Evolutionary conservation across 495 filamentous ascomycete genomes (phyloP).

Genomic region (Podospora conica): DNA sequence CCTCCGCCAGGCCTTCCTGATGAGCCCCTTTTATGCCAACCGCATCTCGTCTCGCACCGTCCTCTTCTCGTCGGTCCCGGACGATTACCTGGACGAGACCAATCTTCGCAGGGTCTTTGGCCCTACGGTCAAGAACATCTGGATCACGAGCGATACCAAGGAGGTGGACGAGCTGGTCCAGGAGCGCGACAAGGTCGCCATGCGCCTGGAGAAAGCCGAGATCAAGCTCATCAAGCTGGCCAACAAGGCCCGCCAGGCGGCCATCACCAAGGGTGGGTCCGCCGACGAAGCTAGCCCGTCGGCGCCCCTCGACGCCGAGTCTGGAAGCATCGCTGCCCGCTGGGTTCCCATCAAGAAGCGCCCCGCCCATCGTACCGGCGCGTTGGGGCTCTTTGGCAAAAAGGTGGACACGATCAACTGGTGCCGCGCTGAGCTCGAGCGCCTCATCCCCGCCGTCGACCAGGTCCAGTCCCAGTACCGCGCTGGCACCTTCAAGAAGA

Average conservation of each 20-base stretch:
- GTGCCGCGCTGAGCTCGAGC: constrained; percentile 74
- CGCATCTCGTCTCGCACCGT: constrained; percentile 93
- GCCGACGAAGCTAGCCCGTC: constrained; percentile 44
- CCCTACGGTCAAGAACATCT: constrained; percentile 70
- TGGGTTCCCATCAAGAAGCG: constrained; percentile 76
- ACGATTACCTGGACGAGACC: constrained; percentile 62
- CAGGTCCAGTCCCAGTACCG: constrained; percentile 68
- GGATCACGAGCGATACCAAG: constrained; percentile 75
- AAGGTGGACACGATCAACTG: constrained; percentile 96
- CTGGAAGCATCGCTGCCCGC: constrained; percentile 71
- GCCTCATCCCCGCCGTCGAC: constrained; percentile 73
- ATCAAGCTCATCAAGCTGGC: constrained; percentile 79
- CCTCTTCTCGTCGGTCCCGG: constrained; percentile 81
- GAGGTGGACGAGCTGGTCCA: constrained; percentile 80
- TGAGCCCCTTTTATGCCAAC: constrained; percentile 79
- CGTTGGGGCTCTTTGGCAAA: constrained; percentile 69
- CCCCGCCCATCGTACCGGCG: constrained; percentile 76
- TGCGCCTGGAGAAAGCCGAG: constrained; percentile 84
- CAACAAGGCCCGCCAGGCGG: constrained; percentile 69
- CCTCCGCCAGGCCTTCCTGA: constrained; percentile 86
- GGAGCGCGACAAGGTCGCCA: constrained; percentile 74
- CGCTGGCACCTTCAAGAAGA: constrained; percentile 58
- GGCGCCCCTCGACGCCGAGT: constrained; percentile 48
- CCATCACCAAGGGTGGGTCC: constrained; percentile 59
- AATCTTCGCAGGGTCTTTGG: constrained; percentile 77